phyloP scores from a whole-genome alignment of 164 flowering plant genomes.

The Brasenia schreberi region DNA sequence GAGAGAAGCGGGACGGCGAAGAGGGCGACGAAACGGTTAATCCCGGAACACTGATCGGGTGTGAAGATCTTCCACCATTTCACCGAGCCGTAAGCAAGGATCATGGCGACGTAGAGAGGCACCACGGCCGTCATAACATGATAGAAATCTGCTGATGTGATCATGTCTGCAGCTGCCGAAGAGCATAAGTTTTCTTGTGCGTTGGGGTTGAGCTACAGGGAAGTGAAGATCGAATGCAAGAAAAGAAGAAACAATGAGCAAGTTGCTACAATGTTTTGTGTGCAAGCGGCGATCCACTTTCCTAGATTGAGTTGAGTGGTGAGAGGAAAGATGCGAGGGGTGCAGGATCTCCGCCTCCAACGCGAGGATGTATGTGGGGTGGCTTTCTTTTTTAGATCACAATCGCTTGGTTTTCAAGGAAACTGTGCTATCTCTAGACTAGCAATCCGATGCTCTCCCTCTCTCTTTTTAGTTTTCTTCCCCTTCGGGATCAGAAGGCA shows the following conservation, averaged over 20 bases:
- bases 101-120: constrained; percentile 96
- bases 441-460: background rate
- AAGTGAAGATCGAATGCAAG: background rate
- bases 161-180: constrained; percentile 35
- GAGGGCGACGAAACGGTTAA: constrained; percentile 87
- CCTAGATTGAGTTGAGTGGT: background rate
- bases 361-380: background rate
- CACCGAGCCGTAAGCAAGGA: constrained; percentile 87
- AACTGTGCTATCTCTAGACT: no score
- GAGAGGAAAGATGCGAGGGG: constrained; percentile 2
- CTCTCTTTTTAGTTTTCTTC: background rate
- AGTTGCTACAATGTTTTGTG: constrained; percentile 4
- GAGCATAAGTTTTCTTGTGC: constrained; percentile 24
- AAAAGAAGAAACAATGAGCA: background rate
- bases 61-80: constrained; percentile 95
- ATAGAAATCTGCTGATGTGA: constrained; percentile 58
- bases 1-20: constrained; percentile 93
- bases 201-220: background rate
- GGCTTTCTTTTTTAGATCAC: background rate
- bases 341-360: constrained; percentile 5
- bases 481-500: background rate
- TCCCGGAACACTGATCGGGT: constrained; percentile 92
- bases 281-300: background rate
- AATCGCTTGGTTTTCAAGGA: background rate
- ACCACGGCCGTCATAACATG: constrained; percentile 93